These are phyloP conservation scores for Sordariomycetes sp. DNA, from an alignment of 2,329 filamentous ascomycete species.

Conservation along the genomic window DNA sequence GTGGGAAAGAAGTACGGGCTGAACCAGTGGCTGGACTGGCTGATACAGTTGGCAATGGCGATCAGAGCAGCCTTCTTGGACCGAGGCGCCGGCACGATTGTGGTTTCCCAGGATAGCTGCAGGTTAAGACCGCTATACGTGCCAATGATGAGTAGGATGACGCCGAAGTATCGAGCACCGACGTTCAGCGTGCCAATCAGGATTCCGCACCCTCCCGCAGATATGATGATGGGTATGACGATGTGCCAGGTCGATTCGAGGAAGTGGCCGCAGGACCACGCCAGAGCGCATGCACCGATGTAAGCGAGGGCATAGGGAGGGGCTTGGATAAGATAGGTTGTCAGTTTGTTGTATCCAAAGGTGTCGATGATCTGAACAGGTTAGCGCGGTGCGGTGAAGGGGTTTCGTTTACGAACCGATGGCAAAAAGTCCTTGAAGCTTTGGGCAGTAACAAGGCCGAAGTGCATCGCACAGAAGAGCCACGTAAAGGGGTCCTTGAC, in stretches of 20 bases:
- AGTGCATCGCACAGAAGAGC: slow-evolving; percentile 28
- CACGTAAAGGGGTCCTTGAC: slow-evolving; percentile 26
- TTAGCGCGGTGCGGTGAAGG: too few relatives aligned
- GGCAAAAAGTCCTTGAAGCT: slow-evolving; percentile 32
- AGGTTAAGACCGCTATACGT: slow-evolving; percentile 29
- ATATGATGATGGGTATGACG: slow-evolving; percentile 22
- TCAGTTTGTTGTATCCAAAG: slow-evolving; percentile 14
- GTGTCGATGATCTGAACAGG: slow-evolving; percentile 19
- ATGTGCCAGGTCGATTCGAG: slow-evolving; percentile 29
- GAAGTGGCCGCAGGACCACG: slow-evolving; percentile 22
- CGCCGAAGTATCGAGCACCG: slow-evolving; percentile 29
- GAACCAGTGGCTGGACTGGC: slow-evolving; percentile 29
- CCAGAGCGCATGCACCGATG: slow-evolving; percentile 21
- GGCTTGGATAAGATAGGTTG: slow-evolving; percentile 27
- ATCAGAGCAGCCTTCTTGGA: slow-evolving; percentile 30
- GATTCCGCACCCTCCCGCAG: slow-evolving; percentile 26
- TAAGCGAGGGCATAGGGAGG: slow-evolving; percentile 30
- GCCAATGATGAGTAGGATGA: slow-evolving; percentile 28
- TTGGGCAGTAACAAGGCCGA: slow-evolving; percentile 30
- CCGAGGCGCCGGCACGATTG: slow-evolving; percentile 26
- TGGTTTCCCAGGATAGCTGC: slow-evolving; percentile 27
- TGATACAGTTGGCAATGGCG: slow-evolving; percentile 30
- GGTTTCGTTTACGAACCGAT: too few relatives aligned
- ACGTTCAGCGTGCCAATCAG: slow-evolving; percentile 29
- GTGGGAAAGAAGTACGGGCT: slow-evolving; percentile 26